These are phyloP conservation scores for Cucurbita moschata DNA, from an alignment of 306 rosid species.

Conservation along the genomic window DNA sequence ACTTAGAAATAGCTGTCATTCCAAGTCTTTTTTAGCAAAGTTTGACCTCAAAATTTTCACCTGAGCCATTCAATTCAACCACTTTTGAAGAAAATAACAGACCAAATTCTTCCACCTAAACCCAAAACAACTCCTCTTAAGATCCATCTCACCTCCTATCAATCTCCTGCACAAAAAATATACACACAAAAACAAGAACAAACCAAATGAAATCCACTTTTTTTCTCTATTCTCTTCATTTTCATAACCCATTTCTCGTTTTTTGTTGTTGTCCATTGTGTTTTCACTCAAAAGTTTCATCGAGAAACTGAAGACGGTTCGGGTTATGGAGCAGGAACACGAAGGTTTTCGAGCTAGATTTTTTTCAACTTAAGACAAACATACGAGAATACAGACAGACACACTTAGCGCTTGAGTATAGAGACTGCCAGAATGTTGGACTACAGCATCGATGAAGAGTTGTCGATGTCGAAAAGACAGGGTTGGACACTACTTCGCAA, in stretches of 20 bases:
- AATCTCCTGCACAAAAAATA: conserved; percentile 14
- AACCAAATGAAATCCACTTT: background rate
- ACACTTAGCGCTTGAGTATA: conserved; percentile 62
- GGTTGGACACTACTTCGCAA: conserved; percentile 22
- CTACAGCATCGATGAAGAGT: conserved; percentile 17
- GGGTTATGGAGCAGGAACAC: conserved; percentile 19
- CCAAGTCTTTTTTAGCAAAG: conserved; percentile 22
- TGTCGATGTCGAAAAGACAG: conserved; percentile 16
- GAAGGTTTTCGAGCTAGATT: conserved; percentile 15
- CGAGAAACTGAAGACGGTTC: conserved; percentile 17
- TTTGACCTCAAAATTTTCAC: conserved; percentile 20
- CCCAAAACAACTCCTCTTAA: conserved; percentile 14
- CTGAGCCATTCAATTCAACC: conserved; percentile 39
- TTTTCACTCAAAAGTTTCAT: conserved; percentile 8
- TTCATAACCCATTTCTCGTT: background rate
- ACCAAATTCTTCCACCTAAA: background rate
- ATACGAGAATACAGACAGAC: conserved; percentile 26
- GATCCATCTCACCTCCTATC: conserved; percentile 30
- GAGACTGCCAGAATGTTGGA: conserved; percentile 30
- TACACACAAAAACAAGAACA: background rate
- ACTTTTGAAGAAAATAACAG: background rate
- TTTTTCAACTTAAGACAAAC: conserved; percentile 18
- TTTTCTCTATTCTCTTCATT: background rate
- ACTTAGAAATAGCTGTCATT: background rate
- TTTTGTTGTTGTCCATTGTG: background rate